Evolutionary conservation across 257 asterid species (phyloP), one percentile per base, ranked within the genome.

Genomic region (Schizonepeta tenuifolia): DNA sequence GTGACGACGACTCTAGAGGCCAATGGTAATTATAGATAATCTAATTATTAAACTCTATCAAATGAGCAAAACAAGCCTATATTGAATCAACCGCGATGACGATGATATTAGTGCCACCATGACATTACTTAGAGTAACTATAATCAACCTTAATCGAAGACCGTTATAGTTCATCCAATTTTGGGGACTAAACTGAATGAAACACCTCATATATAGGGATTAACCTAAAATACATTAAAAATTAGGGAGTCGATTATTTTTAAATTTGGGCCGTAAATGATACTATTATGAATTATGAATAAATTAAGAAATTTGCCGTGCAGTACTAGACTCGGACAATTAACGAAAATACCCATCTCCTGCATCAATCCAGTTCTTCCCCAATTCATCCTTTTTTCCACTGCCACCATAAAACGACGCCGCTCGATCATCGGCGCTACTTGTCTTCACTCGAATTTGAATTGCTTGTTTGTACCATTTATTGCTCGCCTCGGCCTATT

Each of bases 371-470:
- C 46, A 40, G 55, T 61, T 43, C 77, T 78, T 77, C 65, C 51
- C 43, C 80, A 61, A 79, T 17, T 77, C 79, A 71, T 59, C 67
- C 50, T 43, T 67, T 67, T 35, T 57, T 59, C 36, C 75, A 62
- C 75, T 56, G 62, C 18, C 62, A 70, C 72, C 26, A 28, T 58
- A 6, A 47, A 61, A 28, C 81, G 83, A 58, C 80, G 81, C 58
- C 76, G 81, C 72, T 72, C 70, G 18, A 47, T 64, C 74, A 61
- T 31, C 28, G 65, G 44, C 71, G 77, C 67, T 63, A 73, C 77
- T 76, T 51, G 24, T 65, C 38, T 33, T 57, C 73, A 14, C 11
- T n/a, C n/a, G 54, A 60, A 17, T 53, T 31, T 77, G 22, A 58
- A 36, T 43, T 63, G 22, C 7, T 62, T n/a, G 21, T 41, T 15